Conservation (phyloP, 768 basidiomycete species). For the Russula sp. region DNA sequence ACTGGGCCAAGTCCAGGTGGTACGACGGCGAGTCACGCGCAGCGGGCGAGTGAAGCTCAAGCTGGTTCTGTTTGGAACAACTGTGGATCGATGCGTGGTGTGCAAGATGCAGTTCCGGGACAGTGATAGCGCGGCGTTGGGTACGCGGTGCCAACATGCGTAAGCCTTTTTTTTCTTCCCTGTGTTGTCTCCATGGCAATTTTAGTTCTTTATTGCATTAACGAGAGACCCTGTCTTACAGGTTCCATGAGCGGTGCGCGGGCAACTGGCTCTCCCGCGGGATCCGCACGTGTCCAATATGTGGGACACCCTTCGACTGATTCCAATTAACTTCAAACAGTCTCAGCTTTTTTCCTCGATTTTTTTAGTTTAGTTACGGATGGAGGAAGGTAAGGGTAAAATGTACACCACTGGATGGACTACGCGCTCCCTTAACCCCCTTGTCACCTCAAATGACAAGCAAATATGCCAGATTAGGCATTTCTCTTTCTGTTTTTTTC, state of each 20-base stretch:
- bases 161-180: conserved; percentile 10
- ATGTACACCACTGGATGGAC: conserved; percentile 14
- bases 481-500: neutral
- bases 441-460: neutral
- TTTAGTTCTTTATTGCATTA: neutral
- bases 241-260: conserved; percentile 31
- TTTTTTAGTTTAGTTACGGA: neutral
- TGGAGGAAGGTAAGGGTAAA: neutral
- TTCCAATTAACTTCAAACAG: neutral
- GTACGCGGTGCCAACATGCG: conserved; percentile 27
- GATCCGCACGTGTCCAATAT: conserved; percentile 23
- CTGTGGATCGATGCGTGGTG: conserved; percentile 28
- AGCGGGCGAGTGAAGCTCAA: conserved; percentile 31
- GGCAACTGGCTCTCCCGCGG: conserved; percentile 22
- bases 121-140: conserved; percentile 23
- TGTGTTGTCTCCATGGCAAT: neutral
- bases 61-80: conserved; percentile 25
- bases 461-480: neutral
- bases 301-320: conserved; percentile 23
- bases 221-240: neutral
- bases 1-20: conserved; percentile 24
- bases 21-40: conserved; percentile 28
- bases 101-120: conserved; percentile 29
- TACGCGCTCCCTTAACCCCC: neutral
- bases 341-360: neutral